These are phyloP conservation scores for Moesziomyces sp. DNA, from an alignment of 1,284 basidiomycete genomes.

Conservation along the genomic window DNA sequence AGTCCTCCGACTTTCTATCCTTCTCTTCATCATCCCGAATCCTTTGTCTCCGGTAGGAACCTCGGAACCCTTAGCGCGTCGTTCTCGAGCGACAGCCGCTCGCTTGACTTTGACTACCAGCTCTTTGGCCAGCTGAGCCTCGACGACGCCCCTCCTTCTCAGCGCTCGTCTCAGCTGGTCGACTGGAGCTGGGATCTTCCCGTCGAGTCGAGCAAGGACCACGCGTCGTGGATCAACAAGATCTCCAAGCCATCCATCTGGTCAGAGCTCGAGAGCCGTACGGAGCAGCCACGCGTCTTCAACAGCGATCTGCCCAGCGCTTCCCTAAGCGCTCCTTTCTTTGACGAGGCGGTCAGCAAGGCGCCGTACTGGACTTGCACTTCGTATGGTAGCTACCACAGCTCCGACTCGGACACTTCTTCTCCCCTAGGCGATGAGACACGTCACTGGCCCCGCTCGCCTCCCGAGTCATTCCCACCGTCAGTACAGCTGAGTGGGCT, in stretches of 20 bases:
- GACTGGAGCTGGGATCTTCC: no score
- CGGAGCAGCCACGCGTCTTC: not conserved
- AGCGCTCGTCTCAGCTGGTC: not conserved
- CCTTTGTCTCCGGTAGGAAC: not conserved
- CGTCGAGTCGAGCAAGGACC: no score
- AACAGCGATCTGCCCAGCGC: not conserved
- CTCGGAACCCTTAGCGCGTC: not conserved
- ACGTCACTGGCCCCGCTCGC: not conserved
- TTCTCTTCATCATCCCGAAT: not conserved
- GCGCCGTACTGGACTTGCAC: not conserved
- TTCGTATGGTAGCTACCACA: not conserved
- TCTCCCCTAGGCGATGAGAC: not conserved
- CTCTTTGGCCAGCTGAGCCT: conserved; percentile 2
- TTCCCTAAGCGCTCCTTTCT: not conserved
- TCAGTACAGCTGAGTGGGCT: no score
- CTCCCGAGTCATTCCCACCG: not conserved
- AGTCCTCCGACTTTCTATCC: not conserved
- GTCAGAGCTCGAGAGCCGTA: not conserved
- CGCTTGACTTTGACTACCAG: conserved; percentile 1
- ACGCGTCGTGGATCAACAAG: no score
- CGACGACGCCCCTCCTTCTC: not conserved
- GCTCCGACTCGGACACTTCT: not conserved
- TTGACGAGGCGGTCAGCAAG: not conserved
- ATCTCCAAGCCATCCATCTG: not conserved
- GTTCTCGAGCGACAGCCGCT: not conserved